Evolutionary conservation across 257 asterid species (phyloP).

Genomic region (Solanum virginianum): DNA sequence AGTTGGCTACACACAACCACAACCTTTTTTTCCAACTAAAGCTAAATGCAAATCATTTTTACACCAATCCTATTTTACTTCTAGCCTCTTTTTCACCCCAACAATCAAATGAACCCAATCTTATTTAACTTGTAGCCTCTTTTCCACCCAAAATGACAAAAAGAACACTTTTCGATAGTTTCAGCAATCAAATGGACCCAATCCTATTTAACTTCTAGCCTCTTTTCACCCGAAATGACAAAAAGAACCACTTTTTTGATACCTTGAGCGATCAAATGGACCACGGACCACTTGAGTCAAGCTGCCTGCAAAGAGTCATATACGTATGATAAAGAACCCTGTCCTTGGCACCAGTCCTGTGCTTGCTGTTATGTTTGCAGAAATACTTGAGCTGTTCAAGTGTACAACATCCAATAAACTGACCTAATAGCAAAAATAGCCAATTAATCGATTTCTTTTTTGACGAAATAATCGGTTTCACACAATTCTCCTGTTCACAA

Average conservation of each 20-base stretch:
- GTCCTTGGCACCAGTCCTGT: slow-evolving; percentile 84
- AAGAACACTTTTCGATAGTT: background rate
- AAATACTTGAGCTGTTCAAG: slow-evolving; percentile 71
- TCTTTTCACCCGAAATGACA: background rate
- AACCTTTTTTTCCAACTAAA: background rate
- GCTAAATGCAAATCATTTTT: background rate
- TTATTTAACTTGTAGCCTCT: background rate
- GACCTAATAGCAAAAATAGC: slow-evolving; percentile 62
- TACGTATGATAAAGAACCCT: slow-evolving; percentile 66
- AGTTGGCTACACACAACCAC: background rate
- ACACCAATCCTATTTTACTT: background rate
- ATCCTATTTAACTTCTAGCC: background rate
- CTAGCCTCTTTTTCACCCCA: background rate
- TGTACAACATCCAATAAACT: slow-evolving; percentile 60
- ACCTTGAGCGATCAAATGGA: slow-evolving; percentile 29
- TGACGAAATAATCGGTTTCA: slow-evolving; percentile 32
- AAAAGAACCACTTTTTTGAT: background rate
- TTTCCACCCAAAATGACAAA: background rate
- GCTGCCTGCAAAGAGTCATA: slow-evolving; percentile 53
- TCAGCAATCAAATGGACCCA: too few relatives aligned
- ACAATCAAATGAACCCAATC: too few relatives aligned
- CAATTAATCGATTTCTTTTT: slow-evolving; percentile 59
- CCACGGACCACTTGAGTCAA: slow-evolving; percentile 62
- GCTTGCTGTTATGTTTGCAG: slow-evolving; percentile 75
- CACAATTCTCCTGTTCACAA: slow-evolving; percentile 38